Evolutionary conservation across 345 rosid species (phyloP).

Genomic region (Citrus sp.): DNA sequence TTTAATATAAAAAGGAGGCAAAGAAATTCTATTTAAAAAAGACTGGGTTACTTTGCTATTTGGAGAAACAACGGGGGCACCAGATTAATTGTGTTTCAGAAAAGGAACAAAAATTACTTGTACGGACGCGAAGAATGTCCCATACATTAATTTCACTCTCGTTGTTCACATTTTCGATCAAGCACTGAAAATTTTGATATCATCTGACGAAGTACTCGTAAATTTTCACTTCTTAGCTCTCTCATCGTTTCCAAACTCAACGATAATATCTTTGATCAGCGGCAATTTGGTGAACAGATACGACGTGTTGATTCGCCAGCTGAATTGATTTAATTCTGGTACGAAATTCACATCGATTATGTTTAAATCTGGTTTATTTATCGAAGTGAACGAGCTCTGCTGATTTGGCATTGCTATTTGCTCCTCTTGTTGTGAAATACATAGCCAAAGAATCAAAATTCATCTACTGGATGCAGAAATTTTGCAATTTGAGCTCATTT

Average conservation of each 20-base stretch:
- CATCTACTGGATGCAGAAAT: neutral
- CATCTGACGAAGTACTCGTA: constrained; percentile 10
- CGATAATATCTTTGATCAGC: constrained; percentile 15
- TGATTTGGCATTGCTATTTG: neutral
- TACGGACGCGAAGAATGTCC: neutral
- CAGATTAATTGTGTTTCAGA: neutral
- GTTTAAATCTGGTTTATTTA: neutral
- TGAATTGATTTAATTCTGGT: constrained; percentile 1
- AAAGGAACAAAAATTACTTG: no score
- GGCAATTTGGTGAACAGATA: constrained; percentile 1
- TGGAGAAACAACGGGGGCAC: neutral
- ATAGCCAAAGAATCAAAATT: neutral
- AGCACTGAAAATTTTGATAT: neutral
- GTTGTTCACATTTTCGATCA: neutral
- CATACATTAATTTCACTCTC: neutral
- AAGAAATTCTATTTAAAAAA: neutral
- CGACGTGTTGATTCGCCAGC: neutral
- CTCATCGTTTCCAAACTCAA: neutral
- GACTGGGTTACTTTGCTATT: neutral
- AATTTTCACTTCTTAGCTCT: neutral
- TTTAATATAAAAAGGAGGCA: neutral
- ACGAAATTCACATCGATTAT: neutral
- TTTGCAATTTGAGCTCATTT: neutral
- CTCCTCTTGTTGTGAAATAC: neutral
- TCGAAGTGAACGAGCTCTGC: neutral